Conservation (phyloP, 2,329 filamentous ascomycete species). For the Huntiella savannae region DNA sequence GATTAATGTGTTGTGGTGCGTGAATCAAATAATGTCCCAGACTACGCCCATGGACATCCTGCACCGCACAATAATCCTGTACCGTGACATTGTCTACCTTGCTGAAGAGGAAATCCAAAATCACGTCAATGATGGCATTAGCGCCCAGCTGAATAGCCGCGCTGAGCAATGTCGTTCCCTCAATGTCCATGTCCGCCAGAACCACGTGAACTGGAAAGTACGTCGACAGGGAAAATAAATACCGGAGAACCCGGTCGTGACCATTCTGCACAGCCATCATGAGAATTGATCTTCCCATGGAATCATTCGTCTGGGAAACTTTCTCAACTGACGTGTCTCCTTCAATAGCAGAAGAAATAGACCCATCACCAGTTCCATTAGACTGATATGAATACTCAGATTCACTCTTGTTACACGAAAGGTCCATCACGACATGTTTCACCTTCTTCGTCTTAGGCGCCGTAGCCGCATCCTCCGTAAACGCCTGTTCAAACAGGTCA, state of each 20-base stretch:
- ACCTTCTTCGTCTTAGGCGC: conserved; percentile 32
- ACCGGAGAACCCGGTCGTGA: conserved; percentile 53
- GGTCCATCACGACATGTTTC: conserved; percentile 80
- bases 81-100: conserved; percentile 36
- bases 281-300: conserved; percentile 60
- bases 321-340: conserved; percentile 73
- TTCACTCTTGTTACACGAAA: conserved; percentile 68
- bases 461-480: conserved; percentile 12
- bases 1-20: conserved; percentile 58
- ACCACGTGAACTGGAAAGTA: conserved; percentile 56
- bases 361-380: conserved; percentile 57
- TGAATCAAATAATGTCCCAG: conserved; percentile 94
- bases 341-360: conserved; percentile 53
- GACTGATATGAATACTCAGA: conserved; percentile 74
- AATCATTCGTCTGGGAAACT: conserved; percentile 50
- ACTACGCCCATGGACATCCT: conserved; percentile 74
- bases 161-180: conserved; percentile 74
- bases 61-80: conserved; percentile 47
- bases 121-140: conserved; percentile 50
- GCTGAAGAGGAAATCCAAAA: conserved; percentile 52
- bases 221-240: conserved; percentile 57
- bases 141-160: conserved; percentile 78
- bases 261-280: conserved; percentile 72
- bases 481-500: conserved; percentile 17
- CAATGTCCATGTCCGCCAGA: conserved; percentile 69